These are phyloP conservation scores for Gossypium sturtianum DNA, from an alignment of 345 rosid species.

Conservation along the genomic window DNA sequence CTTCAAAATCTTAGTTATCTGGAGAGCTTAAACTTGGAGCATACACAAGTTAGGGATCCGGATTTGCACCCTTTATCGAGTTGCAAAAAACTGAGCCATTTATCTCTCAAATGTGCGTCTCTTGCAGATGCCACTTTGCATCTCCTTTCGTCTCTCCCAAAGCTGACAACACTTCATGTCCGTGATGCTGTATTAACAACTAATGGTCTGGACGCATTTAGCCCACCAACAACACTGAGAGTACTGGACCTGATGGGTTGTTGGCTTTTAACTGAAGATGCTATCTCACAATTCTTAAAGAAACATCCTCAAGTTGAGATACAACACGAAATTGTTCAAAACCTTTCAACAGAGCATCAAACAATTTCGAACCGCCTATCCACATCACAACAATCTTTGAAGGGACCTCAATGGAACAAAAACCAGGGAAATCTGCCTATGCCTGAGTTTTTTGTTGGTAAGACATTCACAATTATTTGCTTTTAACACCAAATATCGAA, in stretches of 20 bases:
- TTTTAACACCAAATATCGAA: not conserved
- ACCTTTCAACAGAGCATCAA: conserved; percentile 25
- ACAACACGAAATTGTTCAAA: conserved; percentile 42
- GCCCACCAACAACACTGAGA: conserved; percentile 43
- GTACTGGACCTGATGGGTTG: conserved; percentile 74
- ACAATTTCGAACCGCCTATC: conserved; percentile 19
- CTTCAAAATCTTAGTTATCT: conserved; percentile 44
- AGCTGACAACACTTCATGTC: conserved; percentile 46
- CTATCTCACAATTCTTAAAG: conserved; percentile 36
- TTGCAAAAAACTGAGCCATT: conserved; percentile 42
- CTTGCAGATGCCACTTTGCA: conserved; percentile 66
- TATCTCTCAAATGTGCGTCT: conserved; percentile 51
- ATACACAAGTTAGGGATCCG: conserved; percentile 52
- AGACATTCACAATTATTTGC: not conserved
- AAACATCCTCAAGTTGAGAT: conserved; percentile 50
- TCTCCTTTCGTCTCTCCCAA: conserved; percentile 48
- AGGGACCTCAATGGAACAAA: conserved; percentile 14
- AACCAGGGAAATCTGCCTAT: conserved; percentile 22
- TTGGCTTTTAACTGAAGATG: conserved; percentile 75
- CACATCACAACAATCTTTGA: conserved; percentile 16
- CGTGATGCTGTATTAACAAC: conserved; percentile 68
- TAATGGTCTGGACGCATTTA: conserved; percentile 52
- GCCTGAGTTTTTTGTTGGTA: conserved; percentile 38
- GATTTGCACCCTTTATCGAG: conserved; percentile 45
- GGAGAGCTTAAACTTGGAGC: conserved; percentile 63